Base-by-base conservation (phyloP, 2,329 filamentous ascomycete genomes). In the Ophiosphaerella korrae region DNA sequence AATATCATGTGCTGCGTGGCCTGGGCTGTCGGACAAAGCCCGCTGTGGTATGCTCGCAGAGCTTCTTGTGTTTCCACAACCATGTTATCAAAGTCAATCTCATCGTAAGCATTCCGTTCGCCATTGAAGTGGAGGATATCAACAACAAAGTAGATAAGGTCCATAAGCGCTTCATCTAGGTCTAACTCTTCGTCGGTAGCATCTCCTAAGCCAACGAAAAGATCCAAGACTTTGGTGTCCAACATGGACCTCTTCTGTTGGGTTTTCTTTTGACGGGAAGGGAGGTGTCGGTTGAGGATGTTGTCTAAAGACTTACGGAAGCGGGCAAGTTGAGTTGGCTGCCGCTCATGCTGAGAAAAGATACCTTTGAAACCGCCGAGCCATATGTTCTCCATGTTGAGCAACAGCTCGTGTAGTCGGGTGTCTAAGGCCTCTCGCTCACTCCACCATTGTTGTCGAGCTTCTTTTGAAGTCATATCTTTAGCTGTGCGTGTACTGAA, bases 81-180 rank as follows among this genome's bases (percentile, higher is more conserved):
- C 84, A 99, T 95, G 40, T 82, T 78, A 62, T 99, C 94, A 68
- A 97, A 96, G 73, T 97, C 93, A 56, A 99, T 90, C 75, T 99
- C 94, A 63, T 99, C 94, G 74, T 97, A 97, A 0, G 95, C 94
- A 68, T 97, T 99, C 41, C 87, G 84, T 75, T 99, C 95, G 13
- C 94, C 94, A 62, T 96, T 90, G 73, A 99, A 97, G 70, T 97
- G 94, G 2, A 99, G 80, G 44, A 97, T 92, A 65, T 99, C 94
- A 5, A 99, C 88, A 1, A 97, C 89, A 69, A 97, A 97, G 75
- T 97, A 97, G 3, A 99, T 82, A 24, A 99, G 78, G 70, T 99
- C 94, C 60, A 88, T 91, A n/a, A 99, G 77, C 0, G 88, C 85
- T 65, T 97, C 93, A 57, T 97, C 93, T 18, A 95, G 82, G 55